Evolutionary conservation across 768 basidiomycete genomes (phyloP).

Genomic region (Lentinula detonsa): DNA sequence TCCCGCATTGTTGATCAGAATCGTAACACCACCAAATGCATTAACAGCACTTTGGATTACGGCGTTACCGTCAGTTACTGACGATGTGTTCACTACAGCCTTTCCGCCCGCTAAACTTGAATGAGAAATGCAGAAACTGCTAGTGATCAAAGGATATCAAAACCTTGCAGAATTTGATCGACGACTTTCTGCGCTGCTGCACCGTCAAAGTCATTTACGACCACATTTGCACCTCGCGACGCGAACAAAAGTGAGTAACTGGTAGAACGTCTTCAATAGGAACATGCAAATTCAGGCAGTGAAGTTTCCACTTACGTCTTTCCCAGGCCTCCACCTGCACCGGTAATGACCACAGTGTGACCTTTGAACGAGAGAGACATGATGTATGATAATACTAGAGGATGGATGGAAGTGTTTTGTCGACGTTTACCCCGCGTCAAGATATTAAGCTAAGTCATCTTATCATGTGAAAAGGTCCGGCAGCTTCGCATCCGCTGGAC

Average conservation of each 20-base stretch:
- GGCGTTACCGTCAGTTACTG: slow-evolving; percentile 78
- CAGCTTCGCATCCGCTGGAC: background rate
- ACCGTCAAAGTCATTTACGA: slow-evolving; percentile 91
- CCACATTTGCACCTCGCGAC: slow-evolving; percentile 87
- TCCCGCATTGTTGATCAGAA: slow-evolving; percentile 95
- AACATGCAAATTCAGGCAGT: background rate
- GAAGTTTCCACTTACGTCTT: slow-evolving; percentile 57
- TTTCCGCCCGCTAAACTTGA: slow-evolving; percentile 72
- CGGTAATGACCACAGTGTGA: slow-evolving; percentile 91
- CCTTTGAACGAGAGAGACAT: slow-evolving; percentile 75
- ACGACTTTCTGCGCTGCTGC: slow-evolving; percentile 90
- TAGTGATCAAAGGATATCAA: slow-evolving; percentile 14
- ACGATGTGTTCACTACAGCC: slow-evolving; percentile 82
- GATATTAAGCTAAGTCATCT: background rate
- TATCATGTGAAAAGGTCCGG: slow-evolving; percentile 1
- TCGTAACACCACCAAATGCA: slow-evolving; percentile 77
- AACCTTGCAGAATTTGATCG: slow-evolving; percentile 79
- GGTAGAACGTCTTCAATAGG: slow-evolving; percentile 1
- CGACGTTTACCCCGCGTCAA: background rate
- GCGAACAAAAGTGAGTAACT: slow-evolving; percentile 92
- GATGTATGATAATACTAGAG: slow-evolving; percentile 2
- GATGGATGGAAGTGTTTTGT: background rate
- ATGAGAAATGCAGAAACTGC: background rate
- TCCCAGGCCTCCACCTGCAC: slow-evolving; percentile 93
- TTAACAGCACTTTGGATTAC: slow-evolving; percentile 85